Evolutionary conservation across 1,284 basidiomycete genomes (phyloP), one percentile per base, ranked within the genome.

Genomic region (Malassezia sp.): DNA sequence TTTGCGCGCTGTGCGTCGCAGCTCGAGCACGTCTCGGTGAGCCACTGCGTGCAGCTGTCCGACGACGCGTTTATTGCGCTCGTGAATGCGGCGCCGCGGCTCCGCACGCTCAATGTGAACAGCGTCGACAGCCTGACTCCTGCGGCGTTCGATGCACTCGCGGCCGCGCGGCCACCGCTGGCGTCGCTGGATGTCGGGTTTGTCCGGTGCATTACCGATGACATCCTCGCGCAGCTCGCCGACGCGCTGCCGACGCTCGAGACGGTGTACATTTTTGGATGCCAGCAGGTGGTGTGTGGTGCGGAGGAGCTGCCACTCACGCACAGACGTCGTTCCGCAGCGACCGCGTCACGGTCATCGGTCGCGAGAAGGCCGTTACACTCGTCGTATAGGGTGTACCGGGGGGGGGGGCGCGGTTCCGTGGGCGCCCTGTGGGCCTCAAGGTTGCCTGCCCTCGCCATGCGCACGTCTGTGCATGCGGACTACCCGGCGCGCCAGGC

Each of bases 131-230:
- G 75, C 1, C 75, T 80, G 1, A 76, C 77, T 0, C 18, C 26
- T 6, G 21, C 30, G 2, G 47, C 23, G 9, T 74, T 77, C 26
- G 77, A 78, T 9, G 75, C 77, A 1, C 71, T 93, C 29, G 59
- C 62, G 12, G 49, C 46, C 29, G 53, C 52, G 14, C 45, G 53
- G n/a, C 53, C 49, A 4, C 42, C 34, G 7, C 61, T 95, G 56
- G 73, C 71, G 53, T 75, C 73, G 61, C 62, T 96, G 27, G 85
- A 97, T 62, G 70, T 93, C 5, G 83, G 88, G 1, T 97, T 86
- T 78, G 90, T 89, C 56, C 74, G 91, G 32, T 77, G 79, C 28
- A 76, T 86, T 24, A 83, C 90, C 56, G 84, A 97, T 69, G 87
- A 82, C 61, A 75, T 84, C 2, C 71, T 96, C 51, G 82, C 84